Evolutionary conservation across 1,139 yeast species (phyloP), one percentile per base, ranked within the genome.

Genomic region (Yamadazyma songkhlaensis): DNA sequence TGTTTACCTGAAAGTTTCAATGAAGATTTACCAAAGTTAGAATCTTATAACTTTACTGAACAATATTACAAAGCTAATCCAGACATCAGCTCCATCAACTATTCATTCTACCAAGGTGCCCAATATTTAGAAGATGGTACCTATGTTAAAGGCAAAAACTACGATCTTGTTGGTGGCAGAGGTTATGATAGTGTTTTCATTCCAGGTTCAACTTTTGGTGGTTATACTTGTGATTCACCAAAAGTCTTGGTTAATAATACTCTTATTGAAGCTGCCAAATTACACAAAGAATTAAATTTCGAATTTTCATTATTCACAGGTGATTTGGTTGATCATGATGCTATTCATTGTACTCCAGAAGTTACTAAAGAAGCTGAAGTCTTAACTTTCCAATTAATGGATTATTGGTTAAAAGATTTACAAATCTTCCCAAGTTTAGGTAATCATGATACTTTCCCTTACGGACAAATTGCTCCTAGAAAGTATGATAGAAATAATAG

Each of bases 381-480:
- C 35, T 57, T 60, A 28, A 58, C 77, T 1, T 70, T 79, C 55
- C 57, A 69, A 42, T 72, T 79, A 41, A 65, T 82, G 65, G 82
- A 81, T 53, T 60, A 67, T 36, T 72, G 65, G 53, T 68, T 83
- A 45, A 64, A 70, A 9, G 64, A 74, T 38, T 57, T 78, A 12
- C 83, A 87, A 3, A 76, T 83, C n/a, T 81, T 64, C 51, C 73
- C 87, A 9, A 78, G 77, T 24, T 62, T 83, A 48, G 89, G 90
- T 12, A 82, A 82, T 56, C 89, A 83, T 55, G 89, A 83, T 51
- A 76, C 83, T 13, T 82, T 74, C 66, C 89, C 89, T 11, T 81
- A 79, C 51, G 84, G 82, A 12, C 87, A 81, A 55, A 55, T 80
- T 40, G 82, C 88, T 2, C 85, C 82, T 32, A 44, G 51, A 21